Evolutionary conservation across 768 basidiomycete species (phyloP).

Genomic region (Pholiota microspora): DNA sequence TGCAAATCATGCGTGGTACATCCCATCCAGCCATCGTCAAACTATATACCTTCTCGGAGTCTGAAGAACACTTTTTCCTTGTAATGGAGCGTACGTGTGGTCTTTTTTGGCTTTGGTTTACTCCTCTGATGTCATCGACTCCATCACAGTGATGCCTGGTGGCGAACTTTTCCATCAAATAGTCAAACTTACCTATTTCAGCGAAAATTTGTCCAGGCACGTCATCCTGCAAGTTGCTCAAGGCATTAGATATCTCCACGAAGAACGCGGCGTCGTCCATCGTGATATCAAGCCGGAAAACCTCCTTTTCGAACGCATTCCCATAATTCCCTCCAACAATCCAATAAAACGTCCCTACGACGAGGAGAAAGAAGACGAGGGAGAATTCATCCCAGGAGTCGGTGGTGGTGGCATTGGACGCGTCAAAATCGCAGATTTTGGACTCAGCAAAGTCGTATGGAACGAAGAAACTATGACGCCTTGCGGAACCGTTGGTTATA

Average conservation of each 20-base stretch:
- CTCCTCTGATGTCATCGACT: constrained; percentile 15
- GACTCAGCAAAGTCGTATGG: constrained; percentile 97
- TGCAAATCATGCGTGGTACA: constrained; percentile 97
- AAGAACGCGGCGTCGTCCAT: constrained; percentile 97
- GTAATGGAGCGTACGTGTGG: constrained; percentile 79
- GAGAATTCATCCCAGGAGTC: constrained; percentile 87
- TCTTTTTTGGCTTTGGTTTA: neutral
- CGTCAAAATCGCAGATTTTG: constrained; percentile 99
- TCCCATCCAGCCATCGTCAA: constrained; percentile 93
- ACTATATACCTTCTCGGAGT: constrained; percentile 89
- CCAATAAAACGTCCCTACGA: constrained; percentile 84
- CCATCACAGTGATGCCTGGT: constrained; percentile 82
- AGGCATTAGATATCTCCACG: constrained; percentile 93
- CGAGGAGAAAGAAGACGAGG: constrained; percentile 98
- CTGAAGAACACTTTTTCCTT: constrained; percentile 90
- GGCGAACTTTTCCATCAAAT: constrained; percentile 99
- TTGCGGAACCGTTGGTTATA: constrained; percentile 99
- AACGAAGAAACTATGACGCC: constrained; percentile 99
- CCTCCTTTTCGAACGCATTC: constrained; percentile 89
- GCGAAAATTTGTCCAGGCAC: constrained; percentile 94
- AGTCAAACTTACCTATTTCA: constrained; percentile 98
- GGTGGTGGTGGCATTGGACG: constrained; percentile 97
- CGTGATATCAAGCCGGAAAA: constrained; percentile 99
- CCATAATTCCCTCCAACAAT: constrained; percentile 82
- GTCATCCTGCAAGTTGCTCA: constrained; percentile 95